A percentile compares a stretch with the other conserved stretches of the same genome.
Conservation (phyloP, 495 filamentous ascomycete genomes). For the Astrocystis sublimbata region DNA sequence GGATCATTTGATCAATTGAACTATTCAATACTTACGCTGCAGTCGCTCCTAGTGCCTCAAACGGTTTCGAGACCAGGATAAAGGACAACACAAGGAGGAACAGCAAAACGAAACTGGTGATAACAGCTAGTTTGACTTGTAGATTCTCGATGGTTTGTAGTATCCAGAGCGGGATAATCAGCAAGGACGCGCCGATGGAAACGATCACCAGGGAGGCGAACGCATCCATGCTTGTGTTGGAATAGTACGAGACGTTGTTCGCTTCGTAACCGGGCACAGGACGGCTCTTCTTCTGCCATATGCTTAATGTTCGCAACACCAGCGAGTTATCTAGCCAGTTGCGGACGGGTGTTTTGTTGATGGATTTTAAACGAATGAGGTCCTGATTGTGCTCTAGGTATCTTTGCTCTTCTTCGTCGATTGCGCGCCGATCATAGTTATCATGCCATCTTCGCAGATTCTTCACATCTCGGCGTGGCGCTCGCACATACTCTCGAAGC, state of each 20-base stretch:
- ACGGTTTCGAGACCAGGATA: background rate
- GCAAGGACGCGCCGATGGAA: background rate
- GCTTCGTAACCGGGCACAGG: background rate
- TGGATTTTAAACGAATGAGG: background rate
- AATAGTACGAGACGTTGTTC: background rate
- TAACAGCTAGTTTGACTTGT: background rate
- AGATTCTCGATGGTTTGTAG: background rate
- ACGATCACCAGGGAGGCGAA: background rate
- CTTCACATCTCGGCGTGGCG: background rate
- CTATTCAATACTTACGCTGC: background rate
- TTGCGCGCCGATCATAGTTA: background rate
- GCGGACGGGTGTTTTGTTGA: background rate
- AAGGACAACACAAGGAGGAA: background rate
- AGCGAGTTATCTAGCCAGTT: background rate
- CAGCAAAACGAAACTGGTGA: background rate
- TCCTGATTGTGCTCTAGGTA: background rate
- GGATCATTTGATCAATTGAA: background rate
- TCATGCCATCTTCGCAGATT: background rate
- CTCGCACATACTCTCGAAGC: background rate
- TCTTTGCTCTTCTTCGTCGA: background rate
- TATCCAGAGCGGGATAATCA: background rate
- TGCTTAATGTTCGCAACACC: background rate
- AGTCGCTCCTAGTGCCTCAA: background rate
- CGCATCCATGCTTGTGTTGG: background rate
- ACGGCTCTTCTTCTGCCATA: conserved; percentile 1